Percentiles rank a stretch among this genome's conserved stretches.
Evolutionary conservation across 2,329 filamentous ascomycete species (phyloP).

Genomic region (Botrytis galanthina): DNA sequence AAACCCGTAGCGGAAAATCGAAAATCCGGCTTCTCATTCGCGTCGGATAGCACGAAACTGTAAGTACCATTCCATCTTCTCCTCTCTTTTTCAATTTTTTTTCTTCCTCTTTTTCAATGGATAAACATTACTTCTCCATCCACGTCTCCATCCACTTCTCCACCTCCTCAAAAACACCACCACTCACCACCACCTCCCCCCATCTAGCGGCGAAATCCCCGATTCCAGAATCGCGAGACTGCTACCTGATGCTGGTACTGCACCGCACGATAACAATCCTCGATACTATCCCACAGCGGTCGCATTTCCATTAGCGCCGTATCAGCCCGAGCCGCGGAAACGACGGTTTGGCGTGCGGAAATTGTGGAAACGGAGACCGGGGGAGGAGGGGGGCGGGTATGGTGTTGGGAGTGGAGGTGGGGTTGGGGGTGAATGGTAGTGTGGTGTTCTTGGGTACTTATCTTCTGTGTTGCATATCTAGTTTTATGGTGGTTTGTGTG

Average conservation of each 20-base stretch:
- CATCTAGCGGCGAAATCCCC: neutral
- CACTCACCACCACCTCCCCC: neutral
- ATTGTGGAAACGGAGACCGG: neutral
- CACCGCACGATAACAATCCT: neutral
- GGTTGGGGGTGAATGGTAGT: neutral
- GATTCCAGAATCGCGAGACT: neutral
- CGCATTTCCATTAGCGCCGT: neutral
- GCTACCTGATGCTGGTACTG: neutral
- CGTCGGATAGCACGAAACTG: constrained; percentile 47
- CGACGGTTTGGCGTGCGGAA: neutral
- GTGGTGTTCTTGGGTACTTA: too few species aligned
- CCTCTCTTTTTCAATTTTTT: neutral
- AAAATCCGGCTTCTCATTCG: constrained; percentile 41
- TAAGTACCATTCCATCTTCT: neutral
- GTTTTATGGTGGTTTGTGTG: neutral
- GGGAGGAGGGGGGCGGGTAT: too few species aligned
- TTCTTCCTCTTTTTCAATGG: neutral
- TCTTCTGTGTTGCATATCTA: neutral
- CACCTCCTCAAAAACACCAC: neutral
- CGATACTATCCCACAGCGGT: neutral
- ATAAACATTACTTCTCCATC: too few species aligned
- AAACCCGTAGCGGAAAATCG: constrained; percentile 24
- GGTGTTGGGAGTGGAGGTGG: too few species aligned
- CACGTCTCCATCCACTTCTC: too few species aligned
- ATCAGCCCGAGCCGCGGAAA: neutral